These are phyloP conservation scores for Neurospora crassa DNA, from an alignment of 2,329 filamentous ascomycete species.

Conservation along the genomic window DNA sequence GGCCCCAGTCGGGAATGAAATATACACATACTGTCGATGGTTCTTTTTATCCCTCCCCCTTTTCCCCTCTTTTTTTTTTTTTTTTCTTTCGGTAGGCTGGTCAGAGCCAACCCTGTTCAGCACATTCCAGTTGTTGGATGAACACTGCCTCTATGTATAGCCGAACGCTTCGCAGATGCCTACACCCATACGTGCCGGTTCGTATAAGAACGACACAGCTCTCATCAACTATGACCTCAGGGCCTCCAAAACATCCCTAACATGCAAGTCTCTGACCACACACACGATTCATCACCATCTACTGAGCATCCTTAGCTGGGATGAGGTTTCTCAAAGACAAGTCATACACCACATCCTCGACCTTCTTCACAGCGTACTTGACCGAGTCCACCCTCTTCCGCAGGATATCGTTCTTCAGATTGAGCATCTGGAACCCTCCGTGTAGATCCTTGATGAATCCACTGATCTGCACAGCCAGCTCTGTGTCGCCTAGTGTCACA, in stretches of 20 bases:
- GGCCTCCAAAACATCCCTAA: neutral
- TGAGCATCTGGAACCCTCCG: slow-evolving; percentile 92
- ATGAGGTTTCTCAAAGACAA: slow-evolving; percentile 78
- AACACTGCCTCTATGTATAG: neutral
- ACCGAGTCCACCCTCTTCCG: slow-evolving; percentile 83
- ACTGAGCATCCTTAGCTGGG: slow-evolving; percentile 33
- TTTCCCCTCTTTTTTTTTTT: no score
- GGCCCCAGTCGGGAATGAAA: no score
- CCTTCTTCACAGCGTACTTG: slow-evolving; percentile 96
- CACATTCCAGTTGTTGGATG: neutral
- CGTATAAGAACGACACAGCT: neutral
- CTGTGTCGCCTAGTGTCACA: slow-evolving; percentile 83
- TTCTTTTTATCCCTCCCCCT: no score
- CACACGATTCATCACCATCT: neutral
- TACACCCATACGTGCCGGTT: neutral
- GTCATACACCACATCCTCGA: slow-evolving; percentile 97
- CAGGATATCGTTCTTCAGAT: slow-evolving; percentile 90
- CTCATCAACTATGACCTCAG: neutral
- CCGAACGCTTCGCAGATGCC: neutral
- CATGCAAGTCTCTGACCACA: neutral
- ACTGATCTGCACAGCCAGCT: slow-evolving; percentile 77
- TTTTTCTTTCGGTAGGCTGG: neutral
- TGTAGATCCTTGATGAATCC: slow-evolving; percentile 92
- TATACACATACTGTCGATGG: no score
- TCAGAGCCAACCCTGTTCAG: neutral